Evolutionary conservation across 768 basidiomycete genomes (phyloP), one percentile per base, ranked within the genome.

Genomic region (Amanita pallidorosea): DNA sequence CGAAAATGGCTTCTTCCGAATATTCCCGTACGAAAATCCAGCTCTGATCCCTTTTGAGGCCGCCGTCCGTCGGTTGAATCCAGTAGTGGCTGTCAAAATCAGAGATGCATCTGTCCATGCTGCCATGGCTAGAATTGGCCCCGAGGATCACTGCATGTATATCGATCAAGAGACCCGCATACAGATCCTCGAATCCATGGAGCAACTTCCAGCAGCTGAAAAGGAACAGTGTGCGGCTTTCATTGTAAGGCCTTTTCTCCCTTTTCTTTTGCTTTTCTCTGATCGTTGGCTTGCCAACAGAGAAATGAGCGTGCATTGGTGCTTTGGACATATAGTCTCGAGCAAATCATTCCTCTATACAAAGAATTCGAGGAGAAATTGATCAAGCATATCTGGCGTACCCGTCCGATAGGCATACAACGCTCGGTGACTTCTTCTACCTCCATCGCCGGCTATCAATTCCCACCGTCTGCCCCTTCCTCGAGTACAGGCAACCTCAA

Each of bases 171-270:
- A 87, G 58, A 92, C 88, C 0, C 83, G 88, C 29, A 91, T 94
- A 48, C 90, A 94, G 61, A 80, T 94, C 53, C 66, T 94, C 18
- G 81, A 83, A 49, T 75, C 75, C 35, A 80, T 92, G 56, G 62
- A 67, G 33, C 71, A 75, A 45, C 70, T 94, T 33, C 83, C 84
- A 2, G 69, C 76, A 34, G 89, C 88, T 3, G 87, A 92, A 61
- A 91, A 90, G 68, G 89, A 92, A 48, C 88, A 91, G 57, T 89
- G 85, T 44, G 89, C 83, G 15, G 90, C 90, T 1, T 93, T 93
- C 58, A 78, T 90, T 47, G 73, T 73, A 60, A 47, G 69, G 65
- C 40, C 37, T 35, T 27, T 12, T 5, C 9, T 36, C 3, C n/a
- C 20, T 44, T 34, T 4, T 7, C 5, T 20, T 20, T 34, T 37